phyloP scores from a whole-genome alignment of 805 yeast species.

The Pichia californica region DNA sequence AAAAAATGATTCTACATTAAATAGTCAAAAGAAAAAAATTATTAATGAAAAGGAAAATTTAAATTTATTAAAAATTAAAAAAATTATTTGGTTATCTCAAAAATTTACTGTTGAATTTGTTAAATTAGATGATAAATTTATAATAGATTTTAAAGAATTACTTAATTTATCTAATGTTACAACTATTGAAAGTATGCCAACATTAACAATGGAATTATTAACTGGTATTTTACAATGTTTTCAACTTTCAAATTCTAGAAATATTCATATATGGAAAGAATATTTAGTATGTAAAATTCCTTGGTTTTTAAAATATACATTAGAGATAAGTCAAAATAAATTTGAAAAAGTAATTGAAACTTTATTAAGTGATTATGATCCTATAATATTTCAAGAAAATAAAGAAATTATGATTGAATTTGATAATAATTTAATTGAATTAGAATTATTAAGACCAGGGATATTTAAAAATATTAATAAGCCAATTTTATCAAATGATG shows the following conservation, averaged over 20 bases:
- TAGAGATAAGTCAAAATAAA: slow-evolving; percentile 28
- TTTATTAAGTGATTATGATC: slow-evolving; percentile 21
- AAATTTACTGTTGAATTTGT: slow-evolving; percentile 22
- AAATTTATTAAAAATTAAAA: slow-evolving; percentile 22
- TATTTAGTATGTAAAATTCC: slow-evolving; percentile 26
- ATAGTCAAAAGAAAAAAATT: background rate
- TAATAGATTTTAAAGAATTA: slow-evolving; percentile 23
- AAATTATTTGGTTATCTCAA: slow-evolving; percentile 28
- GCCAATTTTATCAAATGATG: background rate
- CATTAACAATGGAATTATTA: slow-evolving; percentile 25
- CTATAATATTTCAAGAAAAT: slow-evolving; percentile 9
- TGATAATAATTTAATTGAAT: slow-evolving; percentile 15
- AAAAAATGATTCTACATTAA: background rate
- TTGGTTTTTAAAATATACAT: slow-evolving; percentile 14
- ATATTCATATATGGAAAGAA: slow-evolving; percentile 22
- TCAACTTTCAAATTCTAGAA: slow-evolving; percentile 15
- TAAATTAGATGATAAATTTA: slow-evolving; percentile 21
- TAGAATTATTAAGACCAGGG: slow-evolving; percentile 18
- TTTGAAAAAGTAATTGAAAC: slow-evolving; percentile 16
- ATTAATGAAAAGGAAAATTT: slow-evolving; percentile 6
- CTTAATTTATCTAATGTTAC: slow-evolving; percentile 25
- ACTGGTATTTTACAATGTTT: slow-evolving; percentile 25
- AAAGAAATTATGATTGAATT: slow-evolving; percentile 15
- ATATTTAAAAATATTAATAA: slow-evolving; percentile 12
- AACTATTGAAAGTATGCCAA: slow-evolving; percentile 25